Evolutionary conservation across 2,329 filamentous ascomycete genomes (phyloP).

Genomic region (Trichoderma endophyticum): DNA sequence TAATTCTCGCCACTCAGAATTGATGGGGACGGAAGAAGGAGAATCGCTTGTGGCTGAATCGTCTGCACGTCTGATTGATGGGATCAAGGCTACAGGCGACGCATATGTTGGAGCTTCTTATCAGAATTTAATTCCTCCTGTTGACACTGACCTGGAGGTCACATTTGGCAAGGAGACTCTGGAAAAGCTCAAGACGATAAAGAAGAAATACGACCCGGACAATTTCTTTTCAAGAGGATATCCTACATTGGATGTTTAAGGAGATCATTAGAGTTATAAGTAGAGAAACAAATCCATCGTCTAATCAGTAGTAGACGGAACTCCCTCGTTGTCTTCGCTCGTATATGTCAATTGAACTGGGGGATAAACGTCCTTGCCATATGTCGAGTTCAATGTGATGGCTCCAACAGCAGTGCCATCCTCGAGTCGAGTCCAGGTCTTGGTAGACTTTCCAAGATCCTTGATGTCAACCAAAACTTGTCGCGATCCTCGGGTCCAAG

Average conservation of each 20-base stretch:
- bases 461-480: neutral
- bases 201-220: conserved; percentile 3
- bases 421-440: neutral
- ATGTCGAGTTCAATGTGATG: neutral
- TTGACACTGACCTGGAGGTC: neutral
- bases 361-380: neutral
- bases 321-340: neutral
- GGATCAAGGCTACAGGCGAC: neutral
- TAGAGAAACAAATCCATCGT: neutral
- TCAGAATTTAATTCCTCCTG: neutral
- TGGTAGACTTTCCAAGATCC: neutral
- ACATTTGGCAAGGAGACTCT: neutral
- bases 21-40: neutral
- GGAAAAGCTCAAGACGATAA: neutral
- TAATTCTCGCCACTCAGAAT: neutral
- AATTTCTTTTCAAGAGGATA: conserved; percentile 14
- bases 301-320: neutral
- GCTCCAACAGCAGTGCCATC: neutral
- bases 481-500: neutral
- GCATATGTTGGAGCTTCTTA: neutral
- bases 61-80: neutral
- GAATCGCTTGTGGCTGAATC: neutral
- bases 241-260: neutral
- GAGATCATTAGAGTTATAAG: neutral
- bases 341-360: neutral